Evolutionary conservation across 176 grass and related monocot species (phyloP).

Genomic region (Carex littledalei): DNA sequence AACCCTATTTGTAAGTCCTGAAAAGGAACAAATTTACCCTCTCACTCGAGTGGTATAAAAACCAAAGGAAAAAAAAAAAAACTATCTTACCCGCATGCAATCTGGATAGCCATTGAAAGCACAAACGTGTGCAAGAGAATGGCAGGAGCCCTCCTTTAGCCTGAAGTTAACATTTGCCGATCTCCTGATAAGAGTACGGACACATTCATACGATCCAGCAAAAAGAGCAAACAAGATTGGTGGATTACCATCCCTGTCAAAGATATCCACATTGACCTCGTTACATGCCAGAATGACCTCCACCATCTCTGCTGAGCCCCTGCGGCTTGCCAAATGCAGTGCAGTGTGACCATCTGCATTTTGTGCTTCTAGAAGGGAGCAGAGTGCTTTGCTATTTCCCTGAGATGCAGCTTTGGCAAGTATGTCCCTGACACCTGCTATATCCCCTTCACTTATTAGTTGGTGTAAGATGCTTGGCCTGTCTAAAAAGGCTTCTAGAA

Average conservation of each 20-base stretch:
- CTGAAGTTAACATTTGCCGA: constrained; percentile 66
- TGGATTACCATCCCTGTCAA: constrained; percentile 84
- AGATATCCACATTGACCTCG: constrained; percentile 79
- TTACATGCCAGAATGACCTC: constrained; percentile 85
- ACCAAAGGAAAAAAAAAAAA: constrained; percentile 2
- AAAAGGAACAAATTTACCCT: constrained; percentile 25
- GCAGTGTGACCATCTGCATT: constrained; percentile 85
- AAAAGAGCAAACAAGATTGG: constrained; percentile 93
- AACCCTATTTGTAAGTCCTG: background rate
- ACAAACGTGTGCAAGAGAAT: constrained; percentile 90
- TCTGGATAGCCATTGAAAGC: constrained; percentile 97
- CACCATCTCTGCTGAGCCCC: constrained; percentile 78
- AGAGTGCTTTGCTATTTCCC: constrained; percentile 47
- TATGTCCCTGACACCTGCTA: constrained; percentile 67
- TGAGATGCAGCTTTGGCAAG: constrained; percentile 67
- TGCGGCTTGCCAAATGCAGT: constrained; percentile 82
- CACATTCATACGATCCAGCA: constrained; percentile 86
- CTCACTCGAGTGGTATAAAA: background rate
- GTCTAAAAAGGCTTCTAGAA: constrained; percentile 58
- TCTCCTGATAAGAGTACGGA: constrained; percentile 66
- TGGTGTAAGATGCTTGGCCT: constrained; percentile 85
- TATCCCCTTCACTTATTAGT: constrained; percentile 81
- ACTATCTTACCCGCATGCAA: constrained; percentile 63
- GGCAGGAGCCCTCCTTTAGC: constrained; percentile 72
- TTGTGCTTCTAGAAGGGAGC: constrained; percentile 78